Conservation (phyloP, 805 yeast species). For the Metschnikowia sp. region DNA sequence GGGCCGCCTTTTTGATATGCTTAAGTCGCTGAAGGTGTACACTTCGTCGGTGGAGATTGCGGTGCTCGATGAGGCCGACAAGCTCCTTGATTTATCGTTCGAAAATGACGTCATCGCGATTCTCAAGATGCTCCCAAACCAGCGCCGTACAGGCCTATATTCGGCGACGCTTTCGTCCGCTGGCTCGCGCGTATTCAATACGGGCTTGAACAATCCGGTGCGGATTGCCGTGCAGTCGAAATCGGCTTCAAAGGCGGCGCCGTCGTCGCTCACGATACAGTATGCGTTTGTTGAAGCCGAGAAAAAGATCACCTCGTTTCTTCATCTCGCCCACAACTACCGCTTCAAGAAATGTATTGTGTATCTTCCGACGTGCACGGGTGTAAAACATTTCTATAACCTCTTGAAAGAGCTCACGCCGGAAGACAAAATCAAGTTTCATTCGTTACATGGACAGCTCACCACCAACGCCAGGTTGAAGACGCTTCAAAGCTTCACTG, state of each 20-base stretch:
- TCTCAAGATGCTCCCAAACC: slow-evolving; percentile 73
- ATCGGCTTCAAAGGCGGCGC: slow-evolving; percentile 41
- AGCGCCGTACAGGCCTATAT: slow-evolving; percentile 88
- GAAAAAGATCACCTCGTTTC: slow-evolving; percentile 55
- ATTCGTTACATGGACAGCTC: slow-evolving; percentile 87
- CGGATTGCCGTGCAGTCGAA: slow-evolving; percentile 70
- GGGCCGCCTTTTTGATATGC: slow-evolving; percentile 77
- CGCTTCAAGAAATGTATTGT: slow-evolving; percentile 79
- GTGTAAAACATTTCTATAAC: slow-evolving; percentile 74
- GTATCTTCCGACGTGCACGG: slow-evolving; percentile 85
- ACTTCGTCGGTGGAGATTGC: slow-evolving; percentile 66
- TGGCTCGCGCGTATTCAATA: slow-evolving; percentile 70
- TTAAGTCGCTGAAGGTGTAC: slow-evolving; percentile 55
- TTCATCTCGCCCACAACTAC: slow-evolving; percentile 50
- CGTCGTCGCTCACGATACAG: slow-evolving; percentile 59
- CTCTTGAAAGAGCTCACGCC: slow-evolving; percentile 41
- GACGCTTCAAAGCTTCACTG: slow-evolving; percentile 61
- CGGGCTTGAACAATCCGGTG: slow-evolving; percentile 93
- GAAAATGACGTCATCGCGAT: slow-evolving; percentile 65
- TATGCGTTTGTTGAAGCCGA: slow-evolving; percentile 61
- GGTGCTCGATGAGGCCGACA: slow-evolving; percentile 91
- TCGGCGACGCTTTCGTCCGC: slow-evolving; percentile 91
- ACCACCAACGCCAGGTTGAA: slow-evolving; percentile 75
- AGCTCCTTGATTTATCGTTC: slow-evolving; percentile 76
- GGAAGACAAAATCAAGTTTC: slow-evolving; percentile 33